Evolutionary conservation across 192 early-diverging fungal genomes (phyloP).

Genomic region (Backusella parvicylindrica): DNA sequence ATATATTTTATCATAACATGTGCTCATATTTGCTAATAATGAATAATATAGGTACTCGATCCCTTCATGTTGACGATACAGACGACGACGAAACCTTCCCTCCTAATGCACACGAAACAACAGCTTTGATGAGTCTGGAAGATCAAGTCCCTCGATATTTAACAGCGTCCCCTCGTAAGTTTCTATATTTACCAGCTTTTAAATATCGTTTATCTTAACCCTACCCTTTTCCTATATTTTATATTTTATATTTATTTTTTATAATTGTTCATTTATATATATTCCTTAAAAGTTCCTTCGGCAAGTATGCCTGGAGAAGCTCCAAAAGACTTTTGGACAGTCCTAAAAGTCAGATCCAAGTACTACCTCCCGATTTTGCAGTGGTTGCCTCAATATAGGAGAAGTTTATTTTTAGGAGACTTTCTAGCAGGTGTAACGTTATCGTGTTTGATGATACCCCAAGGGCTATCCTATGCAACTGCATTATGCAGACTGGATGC

Average conservation of each 20-base stretch:
- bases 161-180: constrained; percentile 23
- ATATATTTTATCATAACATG: not conserved
- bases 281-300: constrained; percentile 3
- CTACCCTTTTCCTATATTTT: not conserved
- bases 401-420: constrained; percentile 65
- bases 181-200: not conserved
- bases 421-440: constrained; percentile 83
- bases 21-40: not conserved
- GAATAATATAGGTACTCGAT: not conserved
- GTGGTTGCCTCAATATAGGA: constrained; percentile 84
- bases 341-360: constrained; percentile 60
- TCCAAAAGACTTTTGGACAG: constrained; percentile 26
- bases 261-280: not conserved
- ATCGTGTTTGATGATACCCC: constrained; percentile 68
- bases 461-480: constrained; percentile 85
- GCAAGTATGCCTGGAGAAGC: not conserved
- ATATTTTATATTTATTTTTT: not conserved
- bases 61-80: not conserved
- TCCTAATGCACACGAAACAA: constrained; percentile 2
- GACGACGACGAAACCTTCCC: constrained; percentile 17
- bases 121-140: not conserved
- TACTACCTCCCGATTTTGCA: constrained; percentile 95
- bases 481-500: constrained; percentile 79
- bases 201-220: not conserved
- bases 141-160: constrained; percentile 19